Evolutionary conservation across 495 filamentous ascomycete genomes (phyloP), one percentile per base, ranked within the genome.

Genomic region (Trichoderma asperelloides): DNA sequence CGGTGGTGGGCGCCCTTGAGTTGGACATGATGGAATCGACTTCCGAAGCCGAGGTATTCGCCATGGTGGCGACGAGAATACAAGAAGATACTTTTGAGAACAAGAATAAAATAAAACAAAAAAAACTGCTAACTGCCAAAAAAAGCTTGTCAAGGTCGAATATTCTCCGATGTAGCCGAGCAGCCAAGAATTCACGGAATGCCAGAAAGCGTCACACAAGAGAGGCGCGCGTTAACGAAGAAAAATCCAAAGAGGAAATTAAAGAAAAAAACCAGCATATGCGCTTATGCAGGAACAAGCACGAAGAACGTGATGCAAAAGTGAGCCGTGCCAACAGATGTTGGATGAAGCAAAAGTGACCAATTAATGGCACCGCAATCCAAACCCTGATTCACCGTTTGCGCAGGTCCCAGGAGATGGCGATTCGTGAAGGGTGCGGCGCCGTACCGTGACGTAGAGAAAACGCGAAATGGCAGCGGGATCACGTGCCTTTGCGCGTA

Each of bases 1-100:
- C 72, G 57, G 75, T 83, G 7, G 77, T 81, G 0, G 77, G 73
- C 5, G 77, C 66, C 13, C 71, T 71, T 4, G 80, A 80, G 9
- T 67, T 69, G 7, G 78, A 78, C 66, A 66, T 70, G 33, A 51
- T 63, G 18, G 74, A 72, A 28, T 75, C 73, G 28, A 65, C 30
- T 7, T 77, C 75, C 37, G 74, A 74, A 16, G 76, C 74, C 4
- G 76, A 73, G 3, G 66, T 57, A 11, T 73, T 60, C 0, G 55
- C 71, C 67, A 76, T 74, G 68, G 71, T 76, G 51, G 57, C 23
- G 11, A 57, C 6, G 2, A 4, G 18, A 40, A 64, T 5, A 28
- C 12, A 57, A 15, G 3, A 60, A 51, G 16, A 51, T 37, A 7
- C 5, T 37, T 37, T 7, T 37, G 0, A 37, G 0, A 51, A 0